phyloP scores from a whole-genome alignment of 768 basidiomycete species.

The Leccinum variicolor region DNA sequence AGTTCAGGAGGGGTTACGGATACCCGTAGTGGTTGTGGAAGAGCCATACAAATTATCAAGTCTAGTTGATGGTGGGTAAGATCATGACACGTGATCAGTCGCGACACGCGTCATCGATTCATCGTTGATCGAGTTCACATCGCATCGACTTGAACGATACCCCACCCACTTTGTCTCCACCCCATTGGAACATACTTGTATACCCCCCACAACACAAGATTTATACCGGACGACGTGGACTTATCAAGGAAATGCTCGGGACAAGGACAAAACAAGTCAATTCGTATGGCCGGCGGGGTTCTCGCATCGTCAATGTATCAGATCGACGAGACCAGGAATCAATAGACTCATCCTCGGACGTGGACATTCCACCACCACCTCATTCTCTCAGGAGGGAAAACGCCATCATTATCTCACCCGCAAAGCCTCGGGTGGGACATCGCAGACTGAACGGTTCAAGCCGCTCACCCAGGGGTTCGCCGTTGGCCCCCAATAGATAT shows the following conservation, averaged over 20 bases:
- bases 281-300: slow-evolving; percentile 60
- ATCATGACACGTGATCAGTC: slow-evolving; percentile 20
- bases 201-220: not conserved
- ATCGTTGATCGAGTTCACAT: not conserved
- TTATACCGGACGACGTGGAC: not conserved
- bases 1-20: slow-evolving; percentile 83
- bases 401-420: slow-evolving; percentile 20
- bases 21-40: slow-evolving; percentile 65
- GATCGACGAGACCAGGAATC: slow-evolving; percentile 28
- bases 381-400: slow-evolving; percentile 22
- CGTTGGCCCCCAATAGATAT: slow-evolving; percentile 25
- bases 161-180: not conserved
- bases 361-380: slow-evolving; percentile 23
- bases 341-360: slow-evolving; percentile 39
- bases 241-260: slow-evolving; percentile 45
- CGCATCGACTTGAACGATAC: slow-evolving; percentile 1
- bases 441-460: slow-evolving; percentile 11
- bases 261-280: slow-evolving; percentile 62
- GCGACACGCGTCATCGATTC: slow-evolving; percentile 8
- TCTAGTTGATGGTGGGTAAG: not conserved
- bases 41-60: slow-evolving; percentile 52
- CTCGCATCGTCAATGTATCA: slow-evolving; percentile 54
- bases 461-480: slow-evolving; percentile 19
- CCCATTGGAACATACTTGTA: not conserved
- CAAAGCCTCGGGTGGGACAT: slow-evolving; percentile 10